Evolutionary conservation across 2,329 filamentous ascomycete genomes (phyloP), one percentile per base, ranked within the genome.

Genomic region (Fusarium pseudograminearum): DNA sequence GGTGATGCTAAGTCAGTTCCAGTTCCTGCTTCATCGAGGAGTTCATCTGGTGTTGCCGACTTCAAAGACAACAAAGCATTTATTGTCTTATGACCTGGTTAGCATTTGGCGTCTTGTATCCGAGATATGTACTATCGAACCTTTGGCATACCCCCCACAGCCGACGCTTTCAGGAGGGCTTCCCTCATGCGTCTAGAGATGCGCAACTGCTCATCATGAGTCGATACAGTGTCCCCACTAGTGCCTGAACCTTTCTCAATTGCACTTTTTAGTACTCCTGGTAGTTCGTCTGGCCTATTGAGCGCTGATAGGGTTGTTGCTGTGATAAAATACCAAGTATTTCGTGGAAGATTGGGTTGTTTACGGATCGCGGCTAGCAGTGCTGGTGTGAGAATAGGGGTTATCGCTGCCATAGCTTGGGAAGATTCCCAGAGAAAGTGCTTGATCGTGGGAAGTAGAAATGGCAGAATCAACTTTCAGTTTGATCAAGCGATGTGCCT

Each of bases 271-370:
- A 70, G 60, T 11, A 75, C 56, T 4, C 54, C 65, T 8, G 70
- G 61, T 7, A 75, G 34, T 30, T 75, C 73, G 15, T 75, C 73
- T 20, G 73, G 68, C 5, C 73, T 69, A 26, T 75, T 75, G 20
- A 75, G 60, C 10, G 56, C 61, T 8, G 73, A 74, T 20, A 75
- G 22, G 10, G 73, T 72, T 16, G 73, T 72, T 8, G 73, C 73
- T 9, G 73, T 57, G 44, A 75, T 74, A 15, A 75, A 65, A 36
- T 75, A 75, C 73, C 73, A 75, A 2, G 73, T 70, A 44, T 75
- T 69, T n/a, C 42, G 63, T 12, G 73, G 73, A 18, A 75, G 52
- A 38, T 73, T 67, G 20, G 73, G 67, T 8, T 72, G 71, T 33
- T 63, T 73, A 15, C 71, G 58, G 12, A 75, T 75, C 15, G 65